Base-by-base conservation (phyloP, 78 protist species). In the Diacronema lutheri region DNA sequence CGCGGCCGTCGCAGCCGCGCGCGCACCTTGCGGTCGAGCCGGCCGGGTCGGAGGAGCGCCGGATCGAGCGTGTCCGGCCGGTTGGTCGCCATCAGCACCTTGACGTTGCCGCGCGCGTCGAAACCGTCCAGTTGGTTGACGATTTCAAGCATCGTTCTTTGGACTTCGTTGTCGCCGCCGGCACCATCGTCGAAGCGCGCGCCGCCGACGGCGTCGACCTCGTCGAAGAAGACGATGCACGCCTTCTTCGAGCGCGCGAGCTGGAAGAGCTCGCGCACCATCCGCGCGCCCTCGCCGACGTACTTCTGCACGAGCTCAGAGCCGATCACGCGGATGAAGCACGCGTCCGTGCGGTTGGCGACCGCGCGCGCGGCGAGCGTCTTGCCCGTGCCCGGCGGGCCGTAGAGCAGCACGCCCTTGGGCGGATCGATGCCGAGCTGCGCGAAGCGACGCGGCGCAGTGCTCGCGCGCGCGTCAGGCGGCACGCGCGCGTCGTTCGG, bases 331-430 rank as follows among this genome's bases (percentile, higher is more conserved):
- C 99, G 95, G 73, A 98, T 98, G 88, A 99, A 99, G 56, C 95
- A 86, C 13, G 99, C 99, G 69, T 99, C 99, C 9, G 99, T 98
- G 57, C 99, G 86, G 87, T 99, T 99, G 33, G 99, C 99, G 31
- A 98, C 99, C 0, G 99, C 99, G 25, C 99, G 87, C 19, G 99
- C 99, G n/a, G 92, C 72, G 40, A 99, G 93, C n/a, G 99, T 99
- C 94, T 99, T 99, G 60, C 99, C 99, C 7, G 99, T 97, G 40
- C 99, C 99, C 11, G 99, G 99, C 74, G 46, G 56, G 23, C 74
- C 40, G 31, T 68, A 68, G 33, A 68, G 46, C 56, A 68, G 25
- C 46, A 68, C 74, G 46, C 46, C 74, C 46, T 98, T 99, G 38
- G 99, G 99, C 21, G 99, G 99, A 79, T 99, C 99, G 89, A 99